Evolutionary conservation across 2,329 filamentous ascomycete genomes (phyloP), one percentile per base, ranked within the genome.

Genomic region (Ophiostoma himal-ulmi): DNA sequence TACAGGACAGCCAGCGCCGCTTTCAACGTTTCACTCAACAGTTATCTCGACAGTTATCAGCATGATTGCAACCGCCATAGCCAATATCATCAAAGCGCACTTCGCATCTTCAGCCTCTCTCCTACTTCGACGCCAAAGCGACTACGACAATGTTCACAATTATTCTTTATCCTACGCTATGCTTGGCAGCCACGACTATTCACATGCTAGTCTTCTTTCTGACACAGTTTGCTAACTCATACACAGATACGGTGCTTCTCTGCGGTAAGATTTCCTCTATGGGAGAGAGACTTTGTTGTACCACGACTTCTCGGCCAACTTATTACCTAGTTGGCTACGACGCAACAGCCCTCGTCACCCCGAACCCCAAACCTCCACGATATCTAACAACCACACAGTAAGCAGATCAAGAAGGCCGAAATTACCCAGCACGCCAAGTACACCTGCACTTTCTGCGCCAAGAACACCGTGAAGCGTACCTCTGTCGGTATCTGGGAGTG

Each of bases 391-490:
- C 69, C 71, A 48, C 67, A 70, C 26, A 93, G 94, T 86, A 98
- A 98, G 89, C 94, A 93, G 83, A 91, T 95, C 81, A 98, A 98
- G 93, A 97, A 97, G 92, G 97, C 97, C 91, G 95, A 98, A 91
- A 92, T 98, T 83, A 92, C 92, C 80, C 95, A 98, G 85, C 95
- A 99, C 88, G 73, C 93, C 86, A 91, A 91, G 83, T 98, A 97
- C 81, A 89, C 90, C 81, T 98, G 94, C 90, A 94, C 94, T 76
- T 99, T 98, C 91, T 97, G 93, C 89, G 94, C 94, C 81, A 98
- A 98, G 91, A 90, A 89, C 82, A 91, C 90, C 78, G 93, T 97
- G 81, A 93, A 93, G 87, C 90, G 94, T 80, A 70, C 69, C 5
- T 64, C 73, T 87, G 81, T 72, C 67, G 72, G 75, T 34, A 75